Conservation (phyloP, 371 early-diverging fungal species). For the Cokeromyces recurvatus region DNA sequence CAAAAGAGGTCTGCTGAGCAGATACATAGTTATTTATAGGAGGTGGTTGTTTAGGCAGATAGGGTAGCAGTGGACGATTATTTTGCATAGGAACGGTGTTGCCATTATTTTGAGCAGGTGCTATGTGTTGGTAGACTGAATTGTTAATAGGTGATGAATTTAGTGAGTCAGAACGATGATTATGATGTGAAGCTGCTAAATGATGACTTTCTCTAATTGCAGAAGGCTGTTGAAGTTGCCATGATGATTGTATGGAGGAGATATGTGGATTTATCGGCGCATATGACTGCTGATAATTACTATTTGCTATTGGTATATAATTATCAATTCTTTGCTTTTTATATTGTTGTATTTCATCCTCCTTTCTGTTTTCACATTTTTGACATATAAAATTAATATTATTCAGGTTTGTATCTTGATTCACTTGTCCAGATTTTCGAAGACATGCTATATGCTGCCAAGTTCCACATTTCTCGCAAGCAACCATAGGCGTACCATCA, state of each 20-base stretch:
- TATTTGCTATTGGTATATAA: too few species aligned
- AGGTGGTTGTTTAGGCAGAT: too few species aligned
- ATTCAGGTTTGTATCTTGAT: constrained; percentile 23
- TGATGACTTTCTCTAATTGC: neutral
- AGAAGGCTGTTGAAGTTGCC: neutral
- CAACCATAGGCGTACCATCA: constrained; percentile 74
- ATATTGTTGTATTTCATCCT: neutral
- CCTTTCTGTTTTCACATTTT: constrained; percentile 21
- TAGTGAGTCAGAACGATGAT: neutral
- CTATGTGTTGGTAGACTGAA: too few species aligned
- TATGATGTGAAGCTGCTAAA: neutral
- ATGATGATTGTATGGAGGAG: neutral
- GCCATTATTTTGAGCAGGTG: too few species aligned
- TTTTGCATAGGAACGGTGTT: too few species aligned
- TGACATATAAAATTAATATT: constrained; percentile 41
- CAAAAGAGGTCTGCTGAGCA: too few species aligned
- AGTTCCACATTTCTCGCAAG: constrained; percentile 60
- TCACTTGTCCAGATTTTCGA: constrained; percentile 38
- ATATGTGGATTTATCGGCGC: too few species aligned
- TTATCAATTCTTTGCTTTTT: too few species aligned
- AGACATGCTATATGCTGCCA: constrained; percentile 74
- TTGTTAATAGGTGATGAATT: too few species aligned
- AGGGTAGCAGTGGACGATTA: too few species aligned
- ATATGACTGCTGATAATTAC: too few species aligned
- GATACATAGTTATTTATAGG: too few species aligned